A percentile compares a stretch with the other conserved stretches of the same genome.
phyloP scores from a whole-genome alignment of 2,329 filamentous ascomycete species.

The Colletotrichum gloeosporioides region DNA sequence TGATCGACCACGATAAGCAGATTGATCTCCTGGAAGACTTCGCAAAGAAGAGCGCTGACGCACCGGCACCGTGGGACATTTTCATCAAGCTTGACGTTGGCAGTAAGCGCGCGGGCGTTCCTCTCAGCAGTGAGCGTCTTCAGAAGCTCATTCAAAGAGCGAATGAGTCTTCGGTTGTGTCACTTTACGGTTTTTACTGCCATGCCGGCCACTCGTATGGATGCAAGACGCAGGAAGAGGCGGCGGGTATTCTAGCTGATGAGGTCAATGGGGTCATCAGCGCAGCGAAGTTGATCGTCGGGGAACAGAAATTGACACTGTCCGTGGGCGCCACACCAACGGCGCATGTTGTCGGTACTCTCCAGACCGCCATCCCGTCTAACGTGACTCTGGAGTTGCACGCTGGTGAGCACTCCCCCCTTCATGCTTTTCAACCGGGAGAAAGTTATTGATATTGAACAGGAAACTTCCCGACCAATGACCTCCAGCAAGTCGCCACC shows the following conservation, averaged over 20 bases:
- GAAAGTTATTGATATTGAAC: background rate
- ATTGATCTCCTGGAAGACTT: slow-evolving; percentile 32
- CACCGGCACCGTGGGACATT: slow-evolving; percentile 32
- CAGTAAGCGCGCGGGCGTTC: slow-evolving; percentile 37
- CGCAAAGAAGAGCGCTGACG: background rate
- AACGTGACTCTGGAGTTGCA: slow-evolving; percentile 41
- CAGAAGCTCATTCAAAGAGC: slow-evolving; percentile 30
- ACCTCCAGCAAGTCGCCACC: slow-evolving; percentile 43
- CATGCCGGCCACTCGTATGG: slow-evolving; percentile 43
- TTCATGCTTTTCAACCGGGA: too few species aligned
- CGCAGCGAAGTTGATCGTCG: slow-evolving; percentile 33
- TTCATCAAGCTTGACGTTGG: slow-evolving; percentile 44
- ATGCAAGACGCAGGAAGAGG: slow-evolving; percentile 33
- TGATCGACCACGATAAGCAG: slow-evolving; percentile 42
- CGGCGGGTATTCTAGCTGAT: slow-evolving; percentile 31
- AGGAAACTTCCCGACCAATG: slow-evolving; percentile 42
- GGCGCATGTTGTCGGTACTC: slow-evolving; percentile 37
- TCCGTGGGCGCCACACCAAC: slow-evolving; percentile 42
- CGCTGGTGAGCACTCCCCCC: slow-evolving; percentile 28
- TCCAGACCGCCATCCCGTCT: slow-evolving; percentile 31
- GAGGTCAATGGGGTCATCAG: slow-evolving; percentile 35
- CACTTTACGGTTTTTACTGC: slow-evolving; percentile 41
- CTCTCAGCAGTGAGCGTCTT: slow-evolving; percentile 29
- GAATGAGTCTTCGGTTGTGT: slow-evolving; percentile 30
- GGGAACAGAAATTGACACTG: slow-evolving; percentile 30